Base-by-base conservation (phyloP, 352 stramenopile species). In the Aphanomyces invadans region DNA sequence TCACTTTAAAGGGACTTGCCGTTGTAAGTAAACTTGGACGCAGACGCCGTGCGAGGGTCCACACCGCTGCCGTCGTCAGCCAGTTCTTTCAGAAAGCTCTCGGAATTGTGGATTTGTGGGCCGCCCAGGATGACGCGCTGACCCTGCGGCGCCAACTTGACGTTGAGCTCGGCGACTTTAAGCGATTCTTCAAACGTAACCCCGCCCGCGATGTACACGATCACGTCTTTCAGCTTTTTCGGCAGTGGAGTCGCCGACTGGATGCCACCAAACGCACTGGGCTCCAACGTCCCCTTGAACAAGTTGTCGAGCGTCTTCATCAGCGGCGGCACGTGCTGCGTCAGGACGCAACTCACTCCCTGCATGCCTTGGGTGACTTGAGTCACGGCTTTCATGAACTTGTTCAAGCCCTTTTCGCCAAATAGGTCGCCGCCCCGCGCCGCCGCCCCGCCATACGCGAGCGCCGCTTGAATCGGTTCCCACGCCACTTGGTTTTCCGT, bases 171-270 rank as follows among this genome's bases (percentile, higher is more conserved):
- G 25, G 82, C 92, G 46, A 99, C 89, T 70, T 98, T 98, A 59
- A 88, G 96, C n/a, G 95, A 94, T 79, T 99, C 97, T 75, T 99
- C 97, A 73, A 98, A 99, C 9, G 97, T 99, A 29, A 92, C 90
- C 64, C 97, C 97, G 62, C 97, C 97, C 17, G 97, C 94, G 76
- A 99, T 97, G 74, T 98, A 99, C 52, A 99, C 89, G 66, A 99
- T 93, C 31, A 99, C 88, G 72, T 98, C 91, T 61, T 87, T 76
- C 31, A 99, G 81, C 2, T 95, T 98, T 68, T 98, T 95, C 70
- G 98, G 87, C 15, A 99, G 79, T 0, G 98, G 81, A 49, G 92
- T 95, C 17, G 94, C 87, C 73, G 98, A 96, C 36, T 98, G 97
- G 73, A 99, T 98, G 36, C 99, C 96, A 68, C 98, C 80, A 78